phyloP scores from a whole-genome alignment of 345 rosid genomes.

The Brassica juncea region DNA sequence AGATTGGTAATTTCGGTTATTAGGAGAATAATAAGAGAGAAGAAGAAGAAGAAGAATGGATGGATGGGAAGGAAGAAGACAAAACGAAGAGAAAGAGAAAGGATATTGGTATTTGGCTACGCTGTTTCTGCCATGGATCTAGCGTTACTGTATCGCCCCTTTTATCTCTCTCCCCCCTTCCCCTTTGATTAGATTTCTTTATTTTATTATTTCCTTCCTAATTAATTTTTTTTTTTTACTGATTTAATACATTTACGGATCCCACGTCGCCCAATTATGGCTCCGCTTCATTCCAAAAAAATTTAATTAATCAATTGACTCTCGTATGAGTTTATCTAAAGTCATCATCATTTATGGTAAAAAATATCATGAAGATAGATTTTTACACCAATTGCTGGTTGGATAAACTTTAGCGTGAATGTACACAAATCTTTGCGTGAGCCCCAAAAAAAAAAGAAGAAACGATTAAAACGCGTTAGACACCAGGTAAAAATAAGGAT shows the following conservation, averaged over 20 bases:
- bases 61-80: conserved; percentile 28
- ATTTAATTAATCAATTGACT: too few relatives aligned
- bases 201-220: not conserved
- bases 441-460: not conserved
- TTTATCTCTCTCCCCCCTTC: not conserved
- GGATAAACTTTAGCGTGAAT: not conserved
- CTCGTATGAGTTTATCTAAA: not conserved
- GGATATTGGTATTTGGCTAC: conserved; percentile 22
- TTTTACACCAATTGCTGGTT: not conserved
- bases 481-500: not conserved
- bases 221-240: not conserved
- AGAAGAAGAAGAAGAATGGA: not conserved
- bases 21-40: not conserved
- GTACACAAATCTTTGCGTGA: not conserved
- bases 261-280: not conserved
- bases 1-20: conserved; percentile 32
- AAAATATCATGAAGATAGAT: not conserved
- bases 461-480: not conserved
- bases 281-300: not conserved
- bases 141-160: conserved; percentile 26
- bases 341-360: not conserved
- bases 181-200: not conserved
- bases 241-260: not conserved
- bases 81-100: not conserved
- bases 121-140: conserved; percentile 40